Base-by-base conservation (phyloP, 164 flowering plant species). In the Nelumbo lutea region DNA sequence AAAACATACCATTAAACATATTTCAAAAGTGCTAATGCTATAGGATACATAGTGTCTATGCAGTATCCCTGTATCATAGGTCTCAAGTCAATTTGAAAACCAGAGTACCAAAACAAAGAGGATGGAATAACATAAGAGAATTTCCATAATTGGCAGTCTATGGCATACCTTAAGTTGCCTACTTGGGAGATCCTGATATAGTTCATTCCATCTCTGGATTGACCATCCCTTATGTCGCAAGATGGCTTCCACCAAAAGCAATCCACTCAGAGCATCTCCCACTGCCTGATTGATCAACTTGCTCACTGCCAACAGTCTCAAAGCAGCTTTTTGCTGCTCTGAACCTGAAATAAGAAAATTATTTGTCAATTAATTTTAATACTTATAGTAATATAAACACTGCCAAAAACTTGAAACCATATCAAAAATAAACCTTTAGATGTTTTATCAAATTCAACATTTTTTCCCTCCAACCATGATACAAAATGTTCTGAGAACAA, bases 211-310 rank as follows among this genome's bases (percentile, higher is more conserved):
- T 72, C 64, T 82, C 39, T 86, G 78, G 42, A 90, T 79, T 65
- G 97, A 85, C 97, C 97, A 92, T 63, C 87, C 83, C 82, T 63
- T 83, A 68, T 90, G 83, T 53, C 64, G 79, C 70, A 95, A 81
- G 78, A 92, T 86, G n/a, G 78, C 89, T 79, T 95, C 98, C 52
- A 89, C 98, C 78, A 92, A 76, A 66, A 95, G 88, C 77, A 91
- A 55, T 38, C 91, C 96, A 79, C 98, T 92, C 73, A 95, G 72
- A 67, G 97, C 96, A 84, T 92, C 97, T 63, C 98, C 98, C 41
- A 88, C 92, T 15, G 98, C 98, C 75, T 95, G 97, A 74, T 95
- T 95, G 73, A 95, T 85, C 72, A 95, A 79, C 58, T 83, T 83
- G 72, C 89, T 89, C 47, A 83, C 87, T 41, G 97, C 92, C 82